phyloP scores from a whole-genome alignment of 2,329 filamentous ascomycete species.

The Alternaria novae-zelandiae region DNA sequence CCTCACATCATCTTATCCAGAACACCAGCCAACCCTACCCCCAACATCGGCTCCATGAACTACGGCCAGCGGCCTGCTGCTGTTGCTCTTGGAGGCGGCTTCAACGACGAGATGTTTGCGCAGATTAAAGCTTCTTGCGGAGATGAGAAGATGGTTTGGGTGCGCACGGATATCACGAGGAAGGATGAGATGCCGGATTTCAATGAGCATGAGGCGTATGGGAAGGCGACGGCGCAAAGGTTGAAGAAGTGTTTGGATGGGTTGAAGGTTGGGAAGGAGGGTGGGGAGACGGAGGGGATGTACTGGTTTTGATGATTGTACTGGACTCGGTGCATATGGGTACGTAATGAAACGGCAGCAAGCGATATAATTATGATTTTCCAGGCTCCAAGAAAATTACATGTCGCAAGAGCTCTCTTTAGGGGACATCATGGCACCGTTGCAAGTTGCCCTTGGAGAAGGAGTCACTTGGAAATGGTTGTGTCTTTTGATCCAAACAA shows the following conservation, averaged over 20 bases:
- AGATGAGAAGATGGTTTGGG: slow-evolving; percentile 10
- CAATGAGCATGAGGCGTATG: slow-evolving; percentile 11
- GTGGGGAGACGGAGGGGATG: slow-evolving; percentile 1
- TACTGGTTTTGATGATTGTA: slow-evolving; percentile 12
- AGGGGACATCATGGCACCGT: too few relatives aligned
- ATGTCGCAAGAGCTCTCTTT: too few relatives aligned
- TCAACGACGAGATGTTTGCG: not conserved
- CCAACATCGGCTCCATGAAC: not conserved
- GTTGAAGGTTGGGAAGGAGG: slow-evolving; percentile 7
- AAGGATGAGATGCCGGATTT: slow-evolving; percentile 3
- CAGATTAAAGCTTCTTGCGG: slow-evolving; percentile 5
- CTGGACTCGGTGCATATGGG: too few relatives aligned
- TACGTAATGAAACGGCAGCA: too few relatives aligned
- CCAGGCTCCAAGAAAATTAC: too few relatives aligned
- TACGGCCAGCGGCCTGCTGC: not conserved
- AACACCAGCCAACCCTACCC: not conserved
- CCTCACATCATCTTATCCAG: slow-evolving; percentile 1
- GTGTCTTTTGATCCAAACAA: not conserved
- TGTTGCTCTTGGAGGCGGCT: not conserved
- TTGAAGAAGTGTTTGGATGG: slow-evolving; percentile 13
- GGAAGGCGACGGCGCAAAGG: slow-evolving; percentile 3
- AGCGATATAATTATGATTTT: too few relatives aligned
- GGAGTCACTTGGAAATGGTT: too few relatives aligned
- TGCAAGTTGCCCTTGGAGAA: too few relatives aligned
- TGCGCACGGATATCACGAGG: slow-evolving; percentile 5